phyloP scores from a whole-genome alignment of 179 eudicot genomes.

The Pouteria campechiana region DNA sequence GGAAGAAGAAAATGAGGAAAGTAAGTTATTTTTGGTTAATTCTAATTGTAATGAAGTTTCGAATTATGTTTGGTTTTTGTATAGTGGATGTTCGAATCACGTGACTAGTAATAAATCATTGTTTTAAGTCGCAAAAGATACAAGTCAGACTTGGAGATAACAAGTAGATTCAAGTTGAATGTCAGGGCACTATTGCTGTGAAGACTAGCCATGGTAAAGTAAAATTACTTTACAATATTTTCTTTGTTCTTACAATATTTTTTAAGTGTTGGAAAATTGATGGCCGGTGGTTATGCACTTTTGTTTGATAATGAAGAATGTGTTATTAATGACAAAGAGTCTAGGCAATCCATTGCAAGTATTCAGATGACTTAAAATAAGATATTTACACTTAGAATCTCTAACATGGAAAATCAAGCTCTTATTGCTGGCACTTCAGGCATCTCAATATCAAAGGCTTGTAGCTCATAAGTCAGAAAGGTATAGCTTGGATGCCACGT shows the following conservation, averaged over 20 bases:
- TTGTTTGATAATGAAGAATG: too few relatives aligned
- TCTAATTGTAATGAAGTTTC: neutral
- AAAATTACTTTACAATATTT: constrained; percentile 1
- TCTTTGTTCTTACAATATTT: constrained; percentile 5
- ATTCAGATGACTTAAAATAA: too few relatives aligned
- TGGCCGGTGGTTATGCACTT: constrained; percentile 6
- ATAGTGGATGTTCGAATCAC: constrained; percentile 16
- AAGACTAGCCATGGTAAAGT: constrained; percentile 8
- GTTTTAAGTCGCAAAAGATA: too few relatives aligned
- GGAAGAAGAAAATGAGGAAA: neutral
- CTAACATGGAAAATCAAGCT: too few relatives aligned
- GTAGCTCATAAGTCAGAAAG: too few relatives aligned
- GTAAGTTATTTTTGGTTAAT: neutral
- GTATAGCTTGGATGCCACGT: too few relatives aligned
- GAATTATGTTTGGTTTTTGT: constrained; percentile 4
- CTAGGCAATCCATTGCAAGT: too few relatives aligned
- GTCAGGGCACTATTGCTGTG: constrained; percentile 4
- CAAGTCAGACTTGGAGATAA: constrained; percentile 2
- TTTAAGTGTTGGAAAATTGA: constrained; percentile 7
- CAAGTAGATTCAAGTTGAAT: neutral
- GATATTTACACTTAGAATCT: too few relatives aligned
- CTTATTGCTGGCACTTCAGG: too few relatives aligned
- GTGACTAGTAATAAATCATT: too few relatives aligned
- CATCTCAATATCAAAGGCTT: too few relatives aligned
- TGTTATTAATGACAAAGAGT: too few relatives aligned